phyloP scores from a whole-genome alignment of 2,329 filamentous ascomycete species.

The Scopulariopsis brevicaulis region DNA sequence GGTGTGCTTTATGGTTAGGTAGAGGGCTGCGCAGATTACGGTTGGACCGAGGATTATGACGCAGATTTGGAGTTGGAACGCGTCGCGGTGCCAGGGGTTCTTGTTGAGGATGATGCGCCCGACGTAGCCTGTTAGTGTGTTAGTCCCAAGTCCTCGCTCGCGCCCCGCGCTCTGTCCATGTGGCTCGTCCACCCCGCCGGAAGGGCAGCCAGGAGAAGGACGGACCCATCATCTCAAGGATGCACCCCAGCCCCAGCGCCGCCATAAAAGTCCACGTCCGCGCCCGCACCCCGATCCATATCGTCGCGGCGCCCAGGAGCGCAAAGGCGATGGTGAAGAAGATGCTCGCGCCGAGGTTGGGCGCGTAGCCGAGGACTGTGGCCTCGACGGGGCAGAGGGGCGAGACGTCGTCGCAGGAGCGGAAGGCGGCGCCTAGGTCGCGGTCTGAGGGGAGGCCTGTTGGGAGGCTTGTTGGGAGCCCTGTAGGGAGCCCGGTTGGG shows the following conservation, averaged over 20 bases:
- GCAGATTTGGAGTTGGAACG: slow-evolving; percentile 49
- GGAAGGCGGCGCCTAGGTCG: not conserved
- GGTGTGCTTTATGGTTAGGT: slow-evolving; percentile 52
- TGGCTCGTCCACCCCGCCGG: not conserved
- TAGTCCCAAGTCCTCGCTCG: not conserved
- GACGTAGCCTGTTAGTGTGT: slow-evolving; percentile 32
- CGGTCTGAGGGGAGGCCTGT: not conserved
- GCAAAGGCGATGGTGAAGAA: slow-evolving; percentile 41
- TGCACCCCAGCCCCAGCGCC: slow-evolving; percentile 34
- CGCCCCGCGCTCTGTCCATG: not conserved
- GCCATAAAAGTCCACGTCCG: slow-evolving; percentile 43
- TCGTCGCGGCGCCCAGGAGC: slow-evolving; percentile 25
- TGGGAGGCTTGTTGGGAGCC: not conserved
- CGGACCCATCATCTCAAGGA: slow-evolving; percentile 39
- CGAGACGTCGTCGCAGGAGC: slow-evolving; percentile 16
- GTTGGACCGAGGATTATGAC: slow-evolving; percentile 48
- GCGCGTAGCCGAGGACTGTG: slow-evolving; percentile 44
- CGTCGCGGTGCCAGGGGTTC: slow-evolving; percentile 41
- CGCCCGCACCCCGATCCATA: slow-evolving; percentile 32
- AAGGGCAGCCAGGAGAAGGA: not conserved
- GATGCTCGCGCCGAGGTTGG: slow-evolving; percentile 42
- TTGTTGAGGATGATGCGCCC: slow-evolving; percentile 35
- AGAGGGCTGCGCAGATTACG: slow-evolving; percentile 50
- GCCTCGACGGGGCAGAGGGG: slow-evolving; percentile 34
- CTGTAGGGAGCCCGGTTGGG: too few species aligned